Evolutionary conservation across 2,329 filamentous ascomycete species (phyloP), one percentile per base, ranked within the genome.

Genomic region (Diaporthe vaccinii): DNA sequence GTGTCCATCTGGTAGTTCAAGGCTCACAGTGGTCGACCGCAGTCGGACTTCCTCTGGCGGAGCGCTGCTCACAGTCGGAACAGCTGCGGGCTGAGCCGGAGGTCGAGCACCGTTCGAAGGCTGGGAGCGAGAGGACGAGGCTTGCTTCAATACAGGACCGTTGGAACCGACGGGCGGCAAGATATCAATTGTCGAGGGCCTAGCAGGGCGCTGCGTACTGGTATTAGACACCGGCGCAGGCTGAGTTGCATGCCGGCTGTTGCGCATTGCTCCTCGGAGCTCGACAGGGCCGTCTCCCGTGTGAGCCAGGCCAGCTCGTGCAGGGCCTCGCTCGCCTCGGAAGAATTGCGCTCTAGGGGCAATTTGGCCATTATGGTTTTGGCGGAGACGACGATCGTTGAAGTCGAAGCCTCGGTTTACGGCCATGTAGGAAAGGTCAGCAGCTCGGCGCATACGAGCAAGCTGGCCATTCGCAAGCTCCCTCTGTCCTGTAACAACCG

Each of bases 391-490:
- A 17, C 55, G 44, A 22, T 75, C 61, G 8, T 39, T 55, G 28
- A 46, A 59, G 6, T 58, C 41, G 41, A 36, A 22, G 41, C 25
- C 22, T 4, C 49, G 20, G 2, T 65, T 44, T 62, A 62, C 34
- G 6, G 41, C 51, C 57, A 59, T 71, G 46, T 44, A 25, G 4
- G 55, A 53, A 1, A 49, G 22, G 8, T 41, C 28, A 39, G 53
- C 65, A 20, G 74, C 58, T 9, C 78, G 76, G 31, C 78, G 76
- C 14, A 76, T 75, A 46, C 79, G 80, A 57, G 80, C 78, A 51
- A 81, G 72, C 39, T 80, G 74, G 2, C 78, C 79, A 28, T 80
- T 79, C 17, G 77, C 78, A 22, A 83, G 79, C n/a, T 79, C 75
- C 57, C 78, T 77, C 55, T 82, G 77, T 34, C 76, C 79, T 10